phyloP scores from a whole-genome alignment of 331 rosid species.

The Saraca asoca region DNA sequence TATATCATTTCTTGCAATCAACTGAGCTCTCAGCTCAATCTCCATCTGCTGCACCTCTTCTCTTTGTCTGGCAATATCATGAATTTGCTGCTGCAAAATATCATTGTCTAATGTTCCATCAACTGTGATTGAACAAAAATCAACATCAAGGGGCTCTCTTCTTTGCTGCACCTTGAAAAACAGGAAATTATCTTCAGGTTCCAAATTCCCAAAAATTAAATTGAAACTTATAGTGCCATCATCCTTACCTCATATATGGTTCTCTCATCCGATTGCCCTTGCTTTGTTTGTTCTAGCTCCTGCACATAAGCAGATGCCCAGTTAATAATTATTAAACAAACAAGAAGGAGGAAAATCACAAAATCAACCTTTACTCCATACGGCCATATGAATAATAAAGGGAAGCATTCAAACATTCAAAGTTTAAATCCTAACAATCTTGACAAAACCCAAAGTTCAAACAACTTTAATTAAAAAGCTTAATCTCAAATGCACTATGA shows the following conservation, averaged over 20 bases:
- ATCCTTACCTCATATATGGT: constrained; percentile 90
- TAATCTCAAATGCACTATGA: constrained; percentile 3
- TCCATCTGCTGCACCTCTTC: constrained; percentile 75
- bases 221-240: constrained; percentile 32
- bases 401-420: constrained; percentile 2
- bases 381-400: background rate
- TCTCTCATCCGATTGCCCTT: constrained; percentile 85
- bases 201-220: constrained; percentile 38
- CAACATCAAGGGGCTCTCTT: constrained; percentile 88
- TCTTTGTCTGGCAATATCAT: constrained; percentile 69
- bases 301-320: constrained; percentile 38
- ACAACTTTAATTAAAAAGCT: background rate
- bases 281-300: constrained; percentile 68
- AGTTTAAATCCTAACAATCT: background rate
- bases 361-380: background rate
- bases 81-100: constrained; percentile 70
- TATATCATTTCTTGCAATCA: constrained; percentile 81
- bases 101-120: constrained; percentile 71
- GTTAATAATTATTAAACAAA: constrained; percentile 31
- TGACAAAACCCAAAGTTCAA: constrained; percentile 8
- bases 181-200: constrained; percentile 51
- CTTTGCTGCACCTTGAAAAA: constrained; percentile 94
- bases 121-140: constrained; percentile 77
- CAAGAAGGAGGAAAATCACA: background rate
- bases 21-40: constrained; percentile 78